Evolutionary conservation across 371 early-diverging fungal genomes (phyloP), one percentile per base, ranked within the genome.

Genomic region (Mortierella sp.): DNA sequence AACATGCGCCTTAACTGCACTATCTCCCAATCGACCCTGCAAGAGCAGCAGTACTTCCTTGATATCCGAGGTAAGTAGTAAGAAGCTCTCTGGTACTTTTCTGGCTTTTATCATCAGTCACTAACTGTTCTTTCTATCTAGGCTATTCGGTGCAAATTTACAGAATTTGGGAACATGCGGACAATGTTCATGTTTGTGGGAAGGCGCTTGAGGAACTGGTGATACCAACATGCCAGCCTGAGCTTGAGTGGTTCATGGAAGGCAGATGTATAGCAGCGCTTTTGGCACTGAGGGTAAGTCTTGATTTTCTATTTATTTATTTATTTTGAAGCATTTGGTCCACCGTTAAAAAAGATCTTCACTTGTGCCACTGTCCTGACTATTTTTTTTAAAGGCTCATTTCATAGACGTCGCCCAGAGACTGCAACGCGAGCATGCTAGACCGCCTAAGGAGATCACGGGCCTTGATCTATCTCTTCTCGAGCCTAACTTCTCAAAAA

Each of bases 81-180:
- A 28, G 45, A 56, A 29, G 19, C 37, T 64, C 11, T 58, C 43
- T 14, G 23, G 43, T 21, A 48, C 4, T 28, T 25, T 44, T 29
- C 56, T 29, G 45, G 26, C 25, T 18, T 47, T 57, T 44, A 45
- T 25, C 12, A 44, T 28, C 30, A 18, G 25, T 14, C 7, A 9
- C 37, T 46, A 56, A 45, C 18, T 63, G 37, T 63, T 37, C 53
- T 55, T 37, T 45, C 23, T 45, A 37, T 57, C 53, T 47, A 68
- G 70, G 70, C 25, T 69, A 63, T 19, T 69, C 70, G 11, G 64
- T 59, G 57, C 70, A 63, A 25, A 16, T 63, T 30, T 63, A 69
- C 59, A 45, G 64, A n/a, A n/a, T 53, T 58, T 69, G n/a, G n/a
- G n/a, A n/a, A n/a, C 29, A 63, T 58, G 64, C 53, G 57, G 44